Conservation (phyloP, 2,329 filamentous ascomycete species). For the Calcarisporium arbuscula region DNA sequence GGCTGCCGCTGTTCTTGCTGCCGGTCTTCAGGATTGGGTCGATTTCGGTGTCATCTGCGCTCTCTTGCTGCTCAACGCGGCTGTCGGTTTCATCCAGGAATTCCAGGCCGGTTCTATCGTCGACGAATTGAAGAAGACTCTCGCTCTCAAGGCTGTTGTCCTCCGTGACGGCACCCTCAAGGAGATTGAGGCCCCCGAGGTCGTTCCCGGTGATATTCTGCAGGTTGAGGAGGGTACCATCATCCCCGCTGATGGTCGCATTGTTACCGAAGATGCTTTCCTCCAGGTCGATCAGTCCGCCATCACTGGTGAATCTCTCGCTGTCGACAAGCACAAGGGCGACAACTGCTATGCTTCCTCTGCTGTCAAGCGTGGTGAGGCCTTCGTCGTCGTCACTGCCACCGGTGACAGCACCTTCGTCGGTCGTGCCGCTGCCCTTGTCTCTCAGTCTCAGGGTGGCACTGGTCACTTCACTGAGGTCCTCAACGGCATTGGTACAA, state of each 20-base stretch:
- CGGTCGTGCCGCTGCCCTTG: slow-evolving; percentile 79
- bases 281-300: slow-evolving; percentile 88
- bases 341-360: slow-evolving; percentile 83
- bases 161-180: slow-evolving; percentile 70
- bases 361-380: slow-evolving; percentile 84
- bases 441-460: slow-evolving; percentile 67
- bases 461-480: slow-evolving; percentile 88
- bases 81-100: slow-evolving; percentile 83
- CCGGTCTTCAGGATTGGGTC: slow-evolving; percentile 82
- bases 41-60: slow-evolving; percentile 89
- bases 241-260: slow-evolving; percentile 80
- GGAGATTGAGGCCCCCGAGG: slow-evolving; percentile 75
- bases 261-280: slow-evolving; percentile 78
- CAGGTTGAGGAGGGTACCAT: slow-evolving; percentile 90
- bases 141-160: slow-evolving; percentile 81
- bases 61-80: slow-evolving; percentile 76
- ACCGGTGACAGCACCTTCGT: slow-evolving; percentile 90
- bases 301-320: slow-evolving; percentile 87
- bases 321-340: slow-evolving; percentile 78
- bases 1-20: slow-evolving; percentile 73
- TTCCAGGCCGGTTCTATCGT: slow-evolving; percentile 87
- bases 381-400: slow-evolving; percentile 73
- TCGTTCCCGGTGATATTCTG: slow-evolving; percentile 85
- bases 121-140: slow-evolving; percentile 84
- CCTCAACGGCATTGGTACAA: slow-evolving; percentile 77